Base-by-base conservation (phyloP, 2,329 filamentous ascomycete genomes). In the Tolypocladium tropicale region DNA sequence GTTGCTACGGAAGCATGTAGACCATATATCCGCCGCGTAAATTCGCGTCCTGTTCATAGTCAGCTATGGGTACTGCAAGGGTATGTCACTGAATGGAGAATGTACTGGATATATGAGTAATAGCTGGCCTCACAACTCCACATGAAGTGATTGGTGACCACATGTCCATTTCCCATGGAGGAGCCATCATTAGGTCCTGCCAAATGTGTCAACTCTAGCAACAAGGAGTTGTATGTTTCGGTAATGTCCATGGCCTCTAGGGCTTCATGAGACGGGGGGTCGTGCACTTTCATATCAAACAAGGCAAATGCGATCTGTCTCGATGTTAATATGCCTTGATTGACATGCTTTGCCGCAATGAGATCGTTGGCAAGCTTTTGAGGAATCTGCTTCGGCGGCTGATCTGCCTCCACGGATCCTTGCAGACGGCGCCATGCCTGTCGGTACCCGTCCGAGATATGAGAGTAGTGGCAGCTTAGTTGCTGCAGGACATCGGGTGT, bases 311-410 rank as follows among this genome's bases (percentile, higher is more conserved):
- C 52, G 2, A 54, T 46, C n/a, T 57, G 57, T 6, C 53, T 41
- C 52, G 79, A 67, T 55, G 78, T 77, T 64, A 75, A 75, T 11
- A 80, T 65, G 1, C 75, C 76, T 32, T 73, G 72, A 59, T 79
- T 79, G 60, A 78, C 71, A 63, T 78, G 73, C 64, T 78, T 79
- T 23, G 76, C 76, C 49, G 72, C 73, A 60, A 78, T 73, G 43
- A 81, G 63, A 55, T 75, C 78, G 18, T 71, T 62, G 46, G 80
- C 75, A 30, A 79, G 65, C 7, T 76, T 72, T 57, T 78, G 74
- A 1, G 77, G 73, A 34, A 79, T 75, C 30, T 70, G 67, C 72
- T 68, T 2, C 69, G 62, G 1, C 74, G 73, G 34, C 21, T 49
- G 25, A 14, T 32, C 14, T 6, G 34, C 14, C 4, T 16, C 3